phyloP scores from a whole-genome alignment of 768 basidiomycete genomes.

The Gelatoporia subvermispora region DNA sequence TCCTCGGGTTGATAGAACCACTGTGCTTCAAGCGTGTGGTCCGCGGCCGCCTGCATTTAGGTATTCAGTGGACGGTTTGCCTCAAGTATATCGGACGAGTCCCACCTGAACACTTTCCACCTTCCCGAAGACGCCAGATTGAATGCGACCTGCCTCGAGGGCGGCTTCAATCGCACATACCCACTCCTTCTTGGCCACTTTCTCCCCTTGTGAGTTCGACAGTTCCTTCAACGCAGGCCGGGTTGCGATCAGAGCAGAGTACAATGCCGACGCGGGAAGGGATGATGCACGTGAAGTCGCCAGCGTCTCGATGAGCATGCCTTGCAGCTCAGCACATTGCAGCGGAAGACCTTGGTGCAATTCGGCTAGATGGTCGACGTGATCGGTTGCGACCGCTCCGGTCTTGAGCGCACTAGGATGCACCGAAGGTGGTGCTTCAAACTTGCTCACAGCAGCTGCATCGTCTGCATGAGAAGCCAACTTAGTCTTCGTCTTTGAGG shows the following conservation, averaged over 20 bases:
- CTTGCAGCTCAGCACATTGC: conserved; percentile 44
- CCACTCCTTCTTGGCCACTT: conserved; percentile 30
- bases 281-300: conserved; percentile 71
- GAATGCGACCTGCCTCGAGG: conserved; percentile 38
- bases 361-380: neutral
- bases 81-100: too few relatives aligned
- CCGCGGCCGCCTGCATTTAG: conserved; percentile 28
- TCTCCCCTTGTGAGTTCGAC: neutral
- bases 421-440: neutral
- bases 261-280: conserved; percentile 50
- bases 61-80: neutral
- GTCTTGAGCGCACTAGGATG: neutral
- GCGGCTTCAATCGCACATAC: conserved; percentile 44
- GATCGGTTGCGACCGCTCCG: too few relatives aligned
- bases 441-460: neutral
- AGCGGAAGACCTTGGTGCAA: conserved; percentile 6
- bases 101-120: conserved; percentile 61
- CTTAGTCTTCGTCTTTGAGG: neutral
- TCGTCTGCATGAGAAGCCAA: neutral
- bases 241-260: conserved; percentile 44
- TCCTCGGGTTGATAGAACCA: conserved; percentile 77
- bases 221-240: conserved; percentile 44
- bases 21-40: conserved; percentile 51
- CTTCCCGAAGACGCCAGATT: conserved; percentile 65
- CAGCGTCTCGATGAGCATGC: conserved; percentile 67